phyloP scores from a whole-genome alignment of 176 grass and related monocot species.

The Elymus sibiricus region DNA sequence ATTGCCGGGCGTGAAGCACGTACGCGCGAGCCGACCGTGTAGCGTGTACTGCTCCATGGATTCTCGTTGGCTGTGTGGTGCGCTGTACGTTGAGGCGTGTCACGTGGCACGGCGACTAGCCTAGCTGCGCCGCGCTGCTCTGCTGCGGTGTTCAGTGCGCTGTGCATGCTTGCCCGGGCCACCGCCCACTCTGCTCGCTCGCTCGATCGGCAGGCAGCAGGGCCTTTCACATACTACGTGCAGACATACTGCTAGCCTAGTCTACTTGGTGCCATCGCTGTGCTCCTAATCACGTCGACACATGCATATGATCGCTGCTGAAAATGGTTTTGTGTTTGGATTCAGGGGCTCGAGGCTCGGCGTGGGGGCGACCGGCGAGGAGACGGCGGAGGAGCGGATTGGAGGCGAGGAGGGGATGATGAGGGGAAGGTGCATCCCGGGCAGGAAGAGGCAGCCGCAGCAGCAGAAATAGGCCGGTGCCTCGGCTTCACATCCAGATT shows the following conservation, averaged over 20 bases:
- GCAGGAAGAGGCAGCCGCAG: constrained; percentile 44
- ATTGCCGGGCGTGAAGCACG: background rate
- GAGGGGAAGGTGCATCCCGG: constrained; percentile 79
- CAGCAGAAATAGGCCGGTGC: background rate
- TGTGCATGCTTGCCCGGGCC: background rate
- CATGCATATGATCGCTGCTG: background rate
- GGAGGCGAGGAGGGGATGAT: constrained; percentile 40
- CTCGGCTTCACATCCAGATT: background rate
- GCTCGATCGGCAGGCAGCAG: too few relatives aligned
- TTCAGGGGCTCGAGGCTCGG: constrained; percentile 64
- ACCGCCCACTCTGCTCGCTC: too few relatives aligned
- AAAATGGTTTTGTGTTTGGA: background rate
- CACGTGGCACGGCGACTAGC: background rate
- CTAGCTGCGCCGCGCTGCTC: background rate
- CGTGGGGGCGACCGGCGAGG: constrained; percentile 35
- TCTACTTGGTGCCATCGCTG: background rate
- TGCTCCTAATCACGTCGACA: too few relatives aligned
- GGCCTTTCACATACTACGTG: background rate
- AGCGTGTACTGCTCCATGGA: background rate
- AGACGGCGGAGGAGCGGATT: constrained; percentile 18
- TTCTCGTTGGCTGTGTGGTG: background rate
- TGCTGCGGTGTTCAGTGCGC: background rate
- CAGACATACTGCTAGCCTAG: background rate
- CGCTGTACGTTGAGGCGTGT: background rate
- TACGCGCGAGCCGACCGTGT: background rate